Conservation (phyloP, 2,329 filamentous ascomycete species). For the Furcasterigmium sp. region DNA sequence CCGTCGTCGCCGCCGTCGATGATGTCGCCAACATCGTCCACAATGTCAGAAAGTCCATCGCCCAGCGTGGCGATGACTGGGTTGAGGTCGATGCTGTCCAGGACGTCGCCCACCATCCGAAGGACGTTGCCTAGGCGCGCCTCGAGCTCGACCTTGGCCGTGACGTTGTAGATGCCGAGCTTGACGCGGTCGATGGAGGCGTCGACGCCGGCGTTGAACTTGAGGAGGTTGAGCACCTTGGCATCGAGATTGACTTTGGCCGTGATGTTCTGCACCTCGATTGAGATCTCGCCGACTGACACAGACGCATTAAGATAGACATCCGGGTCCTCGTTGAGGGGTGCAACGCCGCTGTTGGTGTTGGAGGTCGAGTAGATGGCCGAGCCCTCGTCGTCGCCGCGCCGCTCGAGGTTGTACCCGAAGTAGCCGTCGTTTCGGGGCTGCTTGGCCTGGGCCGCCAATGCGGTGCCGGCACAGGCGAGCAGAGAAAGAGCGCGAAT, state of each 20-base stretch:
- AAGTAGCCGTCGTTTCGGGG: constrained; percentile 39
- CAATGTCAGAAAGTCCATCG: constrained; percentile 39
- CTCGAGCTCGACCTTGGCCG: constrained; percentile 53
- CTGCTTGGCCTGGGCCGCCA: constrained; percentile 8
- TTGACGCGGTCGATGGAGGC: constrained; percentile 51
- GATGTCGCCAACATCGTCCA: constrained; percentile 25
- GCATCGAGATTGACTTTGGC: constrained; percentile 57
- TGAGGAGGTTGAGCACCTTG: constrained; percentile 51
- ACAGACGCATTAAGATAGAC: constrained; percentile 57
- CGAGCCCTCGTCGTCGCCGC: constrained; percentile 44
- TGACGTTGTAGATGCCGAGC: constrained; percentile 52
- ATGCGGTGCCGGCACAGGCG: background rate
- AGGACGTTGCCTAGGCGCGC: constrained; percentile 56
- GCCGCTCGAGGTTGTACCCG: constrained; percentile 47
- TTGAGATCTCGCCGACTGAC: constrained; percentile 51
- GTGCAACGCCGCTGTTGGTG: constrained; percentile 36
- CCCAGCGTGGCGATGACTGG: constrained; percentile 52
- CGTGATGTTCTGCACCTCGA: constrained; percentile 54
- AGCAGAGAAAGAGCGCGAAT: background rate
- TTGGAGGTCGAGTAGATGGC: constrained; percentile 48
- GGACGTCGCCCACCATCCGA: constrained; percentile 52
- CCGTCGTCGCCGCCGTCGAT: constrained; percentile 8
- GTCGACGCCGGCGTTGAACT: constrained; percentile 57
- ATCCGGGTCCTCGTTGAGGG: constrained; percentile 43
- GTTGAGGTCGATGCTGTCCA: constrained; percentile 55